Evolutionary conservation across 208 protist species (phyloP), one percentile per base, ranked within the genome.

Genomic region (Leishmania guyanensis): DNA sequence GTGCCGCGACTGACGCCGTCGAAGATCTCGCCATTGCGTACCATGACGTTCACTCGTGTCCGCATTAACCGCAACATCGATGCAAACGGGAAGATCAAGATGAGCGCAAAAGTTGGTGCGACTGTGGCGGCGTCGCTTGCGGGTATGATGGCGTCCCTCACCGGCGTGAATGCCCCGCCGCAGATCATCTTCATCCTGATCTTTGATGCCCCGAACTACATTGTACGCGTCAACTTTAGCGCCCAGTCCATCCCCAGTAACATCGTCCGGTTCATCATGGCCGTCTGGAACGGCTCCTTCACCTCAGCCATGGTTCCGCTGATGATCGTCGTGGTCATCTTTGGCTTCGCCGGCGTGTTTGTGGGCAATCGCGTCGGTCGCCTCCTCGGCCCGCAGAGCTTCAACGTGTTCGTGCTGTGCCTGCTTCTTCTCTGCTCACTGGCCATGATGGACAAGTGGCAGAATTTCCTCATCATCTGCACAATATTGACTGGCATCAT

Each of bases 161-260:
- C 86, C 26, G 90, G 90, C 65, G 86, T 91, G 51, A 90, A 90
- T 79, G 86, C 86, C 1, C 86, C 88, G 51, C 90, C 90, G 79
- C 84, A 91, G 84, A 89, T 93, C 76, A 89, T 93, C 72, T 91
- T 93, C 50, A 86, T 92, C 72, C 81, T 90, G 50, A 82, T 93
- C 54, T 90, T 84, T 64, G 87, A 93, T 79, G 86, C 86, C 50
- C 90, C 90, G 16, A 88, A 88, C 79, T 93, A 91, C 80, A 88
- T 93, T 75, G 85, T 91, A 26, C 86, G 86, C 36, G 86, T 91
- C 58, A 92, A 91, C 82, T 89, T 93, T 74, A 86, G 80, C 54
- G 90, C 90, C 16, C 90, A 93, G 82, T 87, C 87, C 0, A 93
- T 93, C 54, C 88, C 90, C 10, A 81, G 86, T 66, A 86, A 86